Conservation (phyloP, 352 stramenopile species). For the Pythium insidiosum region DNA sequence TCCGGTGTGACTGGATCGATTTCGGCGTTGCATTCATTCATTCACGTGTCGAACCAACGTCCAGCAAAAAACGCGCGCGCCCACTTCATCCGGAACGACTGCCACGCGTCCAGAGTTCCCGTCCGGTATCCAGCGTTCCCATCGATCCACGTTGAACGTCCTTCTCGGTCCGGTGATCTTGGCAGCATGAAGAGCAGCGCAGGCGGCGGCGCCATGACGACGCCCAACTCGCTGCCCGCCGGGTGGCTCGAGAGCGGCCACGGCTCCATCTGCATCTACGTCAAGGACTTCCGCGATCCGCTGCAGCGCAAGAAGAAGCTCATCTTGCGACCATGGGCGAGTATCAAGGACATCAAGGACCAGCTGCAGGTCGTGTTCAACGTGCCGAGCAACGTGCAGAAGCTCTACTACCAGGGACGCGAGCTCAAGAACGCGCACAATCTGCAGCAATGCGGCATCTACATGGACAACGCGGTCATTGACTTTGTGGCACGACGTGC, state of each 20-base stretch:
- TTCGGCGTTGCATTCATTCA: no score
- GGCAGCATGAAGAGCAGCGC: no score
- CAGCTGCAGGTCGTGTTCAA: slow-evolving; percentile 81
- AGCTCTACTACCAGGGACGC: slow-evolving; percentile 74
- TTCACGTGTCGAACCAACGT: no score
- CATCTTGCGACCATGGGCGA: slow-evolving; percentile 64
- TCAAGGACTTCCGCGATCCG: slow-evolving; percentile 78
- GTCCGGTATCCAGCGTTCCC: no score
- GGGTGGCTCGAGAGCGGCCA: slow-evolving; percentile 75
- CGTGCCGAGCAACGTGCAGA: slow-evolving; percentile 66
- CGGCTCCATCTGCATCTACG: slow-evolving; percentile 52
- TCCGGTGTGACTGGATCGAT: no score
- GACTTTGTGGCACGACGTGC: slow-evolving; percentile 66
- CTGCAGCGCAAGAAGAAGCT: slow-evolving; percentile 81
- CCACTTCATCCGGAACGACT: no score
- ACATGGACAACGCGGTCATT: slow-evolving; percentile 70
- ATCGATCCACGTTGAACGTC: not conserved
- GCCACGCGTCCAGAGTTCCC: no score
- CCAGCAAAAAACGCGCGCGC: no score
- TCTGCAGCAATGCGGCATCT: slow-evolving; percentile 76
- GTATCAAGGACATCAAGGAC: slow-evolving; percentile 82
- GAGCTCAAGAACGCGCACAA: slow-evolving; percentile 83
- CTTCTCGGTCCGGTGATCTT: not conserved
- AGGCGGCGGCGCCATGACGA: no score
- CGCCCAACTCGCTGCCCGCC: slow-evolving; percentile 63